Evolutionary conservation across 192 early-diverging fungal species (phyloP).

Genomic region (Linnemannia exigua): DNA sequence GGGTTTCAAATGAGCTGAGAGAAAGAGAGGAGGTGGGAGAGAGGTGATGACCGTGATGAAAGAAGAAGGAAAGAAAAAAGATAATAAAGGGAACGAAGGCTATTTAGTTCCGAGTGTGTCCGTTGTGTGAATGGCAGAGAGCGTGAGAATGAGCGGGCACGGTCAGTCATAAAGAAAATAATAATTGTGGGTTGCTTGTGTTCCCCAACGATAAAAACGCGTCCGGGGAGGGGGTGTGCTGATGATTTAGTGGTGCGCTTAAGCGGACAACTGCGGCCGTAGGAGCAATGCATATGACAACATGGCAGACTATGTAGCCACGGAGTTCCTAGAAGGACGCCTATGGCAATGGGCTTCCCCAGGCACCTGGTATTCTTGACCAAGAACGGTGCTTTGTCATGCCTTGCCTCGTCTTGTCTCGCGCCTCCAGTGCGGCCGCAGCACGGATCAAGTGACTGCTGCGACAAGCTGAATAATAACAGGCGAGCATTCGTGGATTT

Average conservation of each 20-base stretch:
- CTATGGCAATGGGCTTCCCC: background rate
- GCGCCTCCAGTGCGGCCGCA: background rate
- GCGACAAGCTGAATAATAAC: constrained; percentile 1
- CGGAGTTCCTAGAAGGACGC: background rate
- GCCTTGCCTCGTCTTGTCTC: background rate
- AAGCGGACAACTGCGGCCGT: background rate
- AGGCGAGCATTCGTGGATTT: background rate
- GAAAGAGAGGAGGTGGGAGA: background rate
- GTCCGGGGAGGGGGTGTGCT: background rate
- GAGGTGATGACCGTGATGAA: background rate
- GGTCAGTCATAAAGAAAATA: background rate
- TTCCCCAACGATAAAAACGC: background rate
- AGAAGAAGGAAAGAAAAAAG: background rate
- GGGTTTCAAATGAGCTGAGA: background rate
- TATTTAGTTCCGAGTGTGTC: background rate
- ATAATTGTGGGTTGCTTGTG: background rate
- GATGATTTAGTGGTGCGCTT: background rate
- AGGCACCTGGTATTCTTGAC: background rate
- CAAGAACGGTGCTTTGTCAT: background rate
- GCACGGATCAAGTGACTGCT: background rate
- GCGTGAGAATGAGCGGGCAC: background rate
- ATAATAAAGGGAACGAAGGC: background rate
- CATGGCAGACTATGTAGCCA: background rate
- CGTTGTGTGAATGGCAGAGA: background rate
- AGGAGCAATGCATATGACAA: background rate